Percentiles rank a stretch among this genome's conserved stretches.
Evolutionary conservation across 768 basidiomycete species (phyloP).

Genomic region (Tephrocybe rancida): DNA sequence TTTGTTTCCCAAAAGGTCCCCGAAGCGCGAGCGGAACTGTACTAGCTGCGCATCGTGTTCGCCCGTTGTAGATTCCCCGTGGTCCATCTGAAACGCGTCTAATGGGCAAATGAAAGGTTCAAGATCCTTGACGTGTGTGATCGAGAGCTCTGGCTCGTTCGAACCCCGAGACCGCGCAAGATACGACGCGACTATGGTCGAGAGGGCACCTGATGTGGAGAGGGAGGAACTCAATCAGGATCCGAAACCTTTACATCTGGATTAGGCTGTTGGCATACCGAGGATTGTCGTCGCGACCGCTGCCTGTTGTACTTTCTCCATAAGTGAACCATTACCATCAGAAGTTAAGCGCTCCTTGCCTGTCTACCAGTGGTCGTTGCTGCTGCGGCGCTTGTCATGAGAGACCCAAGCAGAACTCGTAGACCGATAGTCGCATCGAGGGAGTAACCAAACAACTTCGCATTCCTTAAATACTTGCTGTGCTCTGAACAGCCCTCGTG

Average conservation of each 20-base stretch:
- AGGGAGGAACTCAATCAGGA: too few relatives aligned
- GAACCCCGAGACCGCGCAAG: slow-evolving; percentile 72
- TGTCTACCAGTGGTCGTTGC: slow-evolving; percentile 37
- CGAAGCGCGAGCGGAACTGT: slow-evolving; percentile 41
- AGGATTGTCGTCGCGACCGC: slow-evolving; percentile 39
- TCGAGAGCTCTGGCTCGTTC: slow-evolving; percentile 68
- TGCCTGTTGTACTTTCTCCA: too few relatives aligned
- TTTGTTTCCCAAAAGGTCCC: slow-evolving; percentile 48
- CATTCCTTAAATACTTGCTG: slow-evolving; percentile 46
- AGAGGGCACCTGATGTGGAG: slow-evolving; percentile 50
- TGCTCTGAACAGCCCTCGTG: slow-evolving; percentile 44
- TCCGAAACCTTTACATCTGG: too few relatives aligned
- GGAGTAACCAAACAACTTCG: slow-evolving; percentile 36
- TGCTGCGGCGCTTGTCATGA: slow-evolving; percentile 68
- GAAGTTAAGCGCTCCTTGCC: too few relatives aligned
- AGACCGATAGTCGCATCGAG: slow-evolving; percentile 57
- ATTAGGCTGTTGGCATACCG: slow-evolving; percentile 33
- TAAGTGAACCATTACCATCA: too few relatives aligned
- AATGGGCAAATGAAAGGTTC: slow-evolving; percentile 70
- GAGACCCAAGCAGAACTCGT: slow-evolving; percentile 65
- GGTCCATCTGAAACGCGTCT: slow-evolving; percentile 59
- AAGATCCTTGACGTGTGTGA: slow-evolving; percentile 57
- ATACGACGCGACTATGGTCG: slow-evolving; percentile 72
- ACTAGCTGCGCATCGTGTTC: slow-evolving; percentile 40
- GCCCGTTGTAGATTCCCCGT: slow-evolving; percentile 41